Percentiles rank a stretch among this genome's conserved stretches.
phyloP scores from a whole-genome alignment of 2,329 filamentous ascomycete genomes.

The Diplodia mutila region DNA sequence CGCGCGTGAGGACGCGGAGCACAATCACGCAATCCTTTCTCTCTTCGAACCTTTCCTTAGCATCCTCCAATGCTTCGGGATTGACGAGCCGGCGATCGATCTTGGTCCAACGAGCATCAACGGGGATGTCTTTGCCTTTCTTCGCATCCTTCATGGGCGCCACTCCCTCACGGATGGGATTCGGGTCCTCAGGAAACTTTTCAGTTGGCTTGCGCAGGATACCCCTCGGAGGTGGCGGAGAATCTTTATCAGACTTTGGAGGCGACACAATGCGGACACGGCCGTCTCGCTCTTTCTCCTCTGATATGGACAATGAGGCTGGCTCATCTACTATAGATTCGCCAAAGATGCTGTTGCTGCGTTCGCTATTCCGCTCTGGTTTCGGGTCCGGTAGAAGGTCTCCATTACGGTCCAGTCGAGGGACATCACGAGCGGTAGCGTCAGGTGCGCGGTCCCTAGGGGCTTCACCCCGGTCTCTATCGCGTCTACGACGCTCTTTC shows the following conservation, averaged over 20 bases:
- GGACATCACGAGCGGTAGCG: neutral
- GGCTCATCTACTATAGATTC: constrained; percentile 41
- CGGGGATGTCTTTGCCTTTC: constrained; percentile 67
- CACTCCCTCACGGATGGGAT: constrained; percentile 84
- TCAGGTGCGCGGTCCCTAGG: neutral
- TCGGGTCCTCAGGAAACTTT: constrained; percentile 84
- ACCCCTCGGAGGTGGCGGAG: constrained; percentile 71
- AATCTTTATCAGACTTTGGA: constrained; percentile 62
- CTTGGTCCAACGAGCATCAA: constrained; percentile 89
- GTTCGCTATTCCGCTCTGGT: constrained; percentile 30
- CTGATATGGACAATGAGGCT: constrained; percentile 34
- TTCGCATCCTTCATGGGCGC: constrained; percentile 90
- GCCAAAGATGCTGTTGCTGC: constrained; percentile 36
- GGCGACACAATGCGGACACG: constrained; percentile 69
- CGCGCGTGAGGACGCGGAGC: constrained; percentile 79
- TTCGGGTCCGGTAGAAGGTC: constrained; percentile 11
- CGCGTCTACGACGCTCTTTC: constrained; percentile 40
- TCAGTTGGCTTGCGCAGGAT: constrained; percentile 83
- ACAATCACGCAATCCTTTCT: constrained; percentile 94
- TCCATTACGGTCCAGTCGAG: constrained; percentile 31
- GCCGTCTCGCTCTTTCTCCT: constrained; percentile 27
- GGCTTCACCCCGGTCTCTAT: constrained; percentile 31
- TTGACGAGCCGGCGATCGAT: constrained; percentile 88
- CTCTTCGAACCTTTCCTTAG: constrained; percentile 90
- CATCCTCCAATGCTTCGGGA: constrained; percentile 79